A percentile compares a stretch with the other conserved stretches of the same genome.
Evolutionary conservation across 768 basidiomycete species (phyloP).

Genomic region (Rhodotorula kratochvilovae): DNA sequence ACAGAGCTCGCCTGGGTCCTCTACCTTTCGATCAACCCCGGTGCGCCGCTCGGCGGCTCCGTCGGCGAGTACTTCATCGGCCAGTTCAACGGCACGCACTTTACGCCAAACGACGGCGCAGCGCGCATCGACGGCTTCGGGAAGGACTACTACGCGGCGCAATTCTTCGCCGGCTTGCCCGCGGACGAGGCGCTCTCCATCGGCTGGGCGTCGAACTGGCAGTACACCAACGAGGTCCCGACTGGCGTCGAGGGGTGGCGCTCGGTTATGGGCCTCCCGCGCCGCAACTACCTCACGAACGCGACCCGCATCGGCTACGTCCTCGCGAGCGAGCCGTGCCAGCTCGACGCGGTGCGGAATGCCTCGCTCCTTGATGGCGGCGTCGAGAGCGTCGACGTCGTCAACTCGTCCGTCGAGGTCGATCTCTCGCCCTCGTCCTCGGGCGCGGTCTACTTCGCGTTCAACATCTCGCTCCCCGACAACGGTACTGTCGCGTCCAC

Average conservation of each 20-base stretch:
- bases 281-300: constrained; percentile 7
- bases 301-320: constrained; percentile 4
- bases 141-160: constrained; percentile 45
- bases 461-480: constrained; percentile 5
- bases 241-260: constrained; percentile 13
- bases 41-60: constrained; percentile 35
- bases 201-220: constrained; percentile 6
- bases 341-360: neutral
- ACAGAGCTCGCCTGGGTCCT: neutral
- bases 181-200: neutral
- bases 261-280: constrained; percentile 13
- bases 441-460: neutral
- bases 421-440: neutral
- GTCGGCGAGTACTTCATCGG: constrained; percentile 42
- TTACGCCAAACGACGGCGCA: constrained; percentile 37
- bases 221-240: constrained; percentile 14
- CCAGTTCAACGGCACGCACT: constrained; percentile 42
- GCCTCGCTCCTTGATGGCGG: neutral
- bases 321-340: constrained; percentile 2
- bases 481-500: neutral
- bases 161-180: constrained; percentile 39
- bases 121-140: constrained; percentile 39
- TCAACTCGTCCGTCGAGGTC: neutral
- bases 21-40: constrained; percentile 9
- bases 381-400: neutral